A percentile compares a stretch with the other conserved stretches of the same genome.
Conservation (phyloP, 108 stramenopile species). For the Cyclostephanos invisitatus region DNA sequence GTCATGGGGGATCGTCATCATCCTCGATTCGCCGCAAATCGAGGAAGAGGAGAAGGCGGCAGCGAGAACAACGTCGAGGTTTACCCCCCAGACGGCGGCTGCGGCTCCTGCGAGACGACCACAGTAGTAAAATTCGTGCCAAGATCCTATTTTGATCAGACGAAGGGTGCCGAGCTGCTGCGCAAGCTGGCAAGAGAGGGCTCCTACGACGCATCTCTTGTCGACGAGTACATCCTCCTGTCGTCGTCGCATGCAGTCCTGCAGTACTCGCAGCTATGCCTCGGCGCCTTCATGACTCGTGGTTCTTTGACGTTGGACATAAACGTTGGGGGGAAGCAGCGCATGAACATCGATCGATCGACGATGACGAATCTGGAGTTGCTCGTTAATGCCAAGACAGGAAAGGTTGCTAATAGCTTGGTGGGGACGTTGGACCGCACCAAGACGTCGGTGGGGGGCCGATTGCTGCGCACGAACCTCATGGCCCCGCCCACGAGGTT, state of each 20-base stretch:
- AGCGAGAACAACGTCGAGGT: conserved; percentile 17
- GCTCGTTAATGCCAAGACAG: conserved; percentile 80
- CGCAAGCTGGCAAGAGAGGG: conserved; percentile 65
- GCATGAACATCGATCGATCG: conserved; percentile 84
- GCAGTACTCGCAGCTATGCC: conserved; percentile 75
- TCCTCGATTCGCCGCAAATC: conserved; percentile 3
- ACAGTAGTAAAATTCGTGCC: conserved; percentile 88
- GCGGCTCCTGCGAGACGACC: conserved; percentile 17
- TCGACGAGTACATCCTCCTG: conserved; percentile 86
- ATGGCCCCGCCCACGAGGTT: conserved; percentile 81
- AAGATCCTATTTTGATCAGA: conserved; percentile 86
- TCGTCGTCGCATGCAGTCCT: conserved; percentile 80
- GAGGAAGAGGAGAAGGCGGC: neutral
- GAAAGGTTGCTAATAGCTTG: conserved; percentile 63
- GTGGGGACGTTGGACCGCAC: conserved; percentile 84
- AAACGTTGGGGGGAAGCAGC: conserved; percentile 72
- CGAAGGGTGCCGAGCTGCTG: conserved; percentile 81
- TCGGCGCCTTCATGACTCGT: conserved; percentile 64
- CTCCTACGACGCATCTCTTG: conserved; percentile 71
- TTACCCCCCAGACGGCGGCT: conserved; percentile 5
- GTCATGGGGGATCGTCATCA: neutral
- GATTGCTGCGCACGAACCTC: conserved; percentile 78
- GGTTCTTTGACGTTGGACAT: conserved; percentile 59
- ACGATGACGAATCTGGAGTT: conserved; percentile 81
- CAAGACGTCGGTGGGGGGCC: conserved; percentile 83